phyloP scores from a whole-genome alignment of 345 rosid genomes.

The Ceriops zippeliana region DNA sequence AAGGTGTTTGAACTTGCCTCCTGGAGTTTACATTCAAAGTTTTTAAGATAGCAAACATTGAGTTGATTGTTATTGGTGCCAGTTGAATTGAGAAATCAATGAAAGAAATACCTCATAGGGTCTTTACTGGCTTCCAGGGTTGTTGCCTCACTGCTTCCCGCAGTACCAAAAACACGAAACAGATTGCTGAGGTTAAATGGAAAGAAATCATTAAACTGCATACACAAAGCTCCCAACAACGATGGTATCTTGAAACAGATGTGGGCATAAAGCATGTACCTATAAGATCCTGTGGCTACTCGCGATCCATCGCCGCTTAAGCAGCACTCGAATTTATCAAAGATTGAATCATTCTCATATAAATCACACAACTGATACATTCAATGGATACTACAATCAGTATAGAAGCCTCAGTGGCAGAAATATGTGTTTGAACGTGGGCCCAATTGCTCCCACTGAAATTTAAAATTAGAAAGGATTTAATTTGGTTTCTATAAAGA shows the following conservation, averaged over 20 bases:
- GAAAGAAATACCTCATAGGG: conserved; percentile 53
- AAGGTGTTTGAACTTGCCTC: conserved; percentile 46
- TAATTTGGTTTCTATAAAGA: too few relatives aligned
- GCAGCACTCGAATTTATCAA: conserved; percentile 62
- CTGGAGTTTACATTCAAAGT: conserved; percentile 19
- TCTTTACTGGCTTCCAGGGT: conserved; percentile 64
- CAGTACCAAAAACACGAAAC: conserved; percentile 64
- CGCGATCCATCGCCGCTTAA: conserved; percentile 57
- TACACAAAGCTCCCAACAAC: background rate
- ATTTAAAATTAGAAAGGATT: too few relatives aligned
- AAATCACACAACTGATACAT: conserved; percentile 56
- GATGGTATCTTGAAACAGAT: background rate
- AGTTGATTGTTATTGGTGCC: too few relatives aligned
- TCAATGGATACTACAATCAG: background rate
- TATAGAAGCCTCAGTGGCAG: background rate
- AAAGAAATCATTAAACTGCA: background rate
- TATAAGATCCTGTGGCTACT: conserved; percentile 74
- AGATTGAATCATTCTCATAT: conserved; percentile 65
- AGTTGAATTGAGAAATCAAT: background rate
- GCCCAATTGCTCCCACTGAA: too few relatives aligned
- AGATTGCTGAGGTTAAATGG: conserved; percentile 47
- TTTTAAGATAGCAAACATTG: too few relatives aligned
- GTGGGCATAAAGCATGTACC: conserved; percentile 28
- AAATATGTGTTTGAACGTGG: too few relatives aligned
- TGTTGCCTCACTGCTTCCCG: conserved; percentile 49